Evolutionary conservation across 768 basidiomycete species (phyloP).

Genomic region (Podaxis pistillaris): DNA sequence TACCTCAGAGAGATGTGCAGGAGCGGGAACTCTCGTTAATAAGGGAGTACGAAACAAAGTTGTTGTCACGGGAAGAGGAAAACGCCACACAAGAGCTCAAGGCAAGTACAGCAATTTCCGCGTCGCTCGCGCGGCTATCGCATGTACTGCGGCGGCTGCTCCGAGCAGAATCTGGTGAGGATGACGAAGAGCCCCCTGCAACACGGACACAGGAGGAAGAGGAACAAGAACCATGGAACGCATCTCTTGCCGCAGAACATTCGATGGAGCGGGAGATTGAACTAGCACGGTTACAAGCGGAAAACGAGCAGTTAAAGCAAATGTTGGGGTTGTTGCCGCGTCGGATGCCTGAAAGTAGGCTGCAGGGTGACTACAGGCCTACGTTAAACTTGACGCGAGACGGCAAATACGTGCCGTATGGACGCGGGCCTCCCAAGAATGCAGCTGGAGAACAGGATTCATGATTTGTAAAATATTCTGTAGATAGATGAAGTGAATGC

Average conservation of each 20-base stretch:
- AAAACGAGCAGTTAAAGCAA: conserved; percentile 79
- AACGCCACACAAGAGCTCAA: conserved; percentile 56
- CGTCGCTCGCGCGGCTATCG: conserved; percentile 69
- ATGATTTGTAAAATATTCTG: neutral
- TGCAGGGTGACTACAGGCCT: conserved; percentile 11
- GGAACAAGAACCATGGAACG: conserved; percentile 38
- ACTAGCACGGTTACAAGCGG: conserved; percentile 79
- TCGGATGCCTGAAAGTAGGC: conserved; percentile 10
- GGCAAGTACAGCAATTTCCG: conserved; percentile 63
- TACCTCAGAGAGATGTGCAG: conserved; percentile 80
- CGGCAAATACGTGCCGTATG: conserved; percentile 13
- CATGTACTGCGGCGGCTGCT: conserved; percentile 67
- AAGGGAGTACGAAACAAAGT: conserved; percentile 84
- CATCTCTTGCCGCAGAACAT: conserved; percentile 54
- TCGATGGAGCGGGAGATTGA: conserved; percentile 90
- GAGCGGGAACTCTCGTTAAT: conserved; percentile 87
- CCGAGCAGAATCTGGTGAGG: conserved; percentile 70
- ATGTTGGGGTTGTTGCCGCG: conserved; percentile 54
- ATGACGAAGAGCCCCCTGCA: conserved; percentile 28
- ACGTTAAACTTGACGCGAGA: conserved; percentile 9
- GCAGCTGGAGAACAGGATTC: neutral
- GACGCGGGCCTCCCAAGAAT: conserved; percentile 2
- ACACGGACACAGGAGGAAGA: conserved; percentile 30
- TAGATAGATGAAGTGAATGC: neutral
- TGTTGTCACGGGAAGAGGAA: conserved; percentile 75